Evolutionary conservation across 495 filamentous ascomycete genomes (phyloP).

Genomic region (Wilcoxina mikolae): DNA sequence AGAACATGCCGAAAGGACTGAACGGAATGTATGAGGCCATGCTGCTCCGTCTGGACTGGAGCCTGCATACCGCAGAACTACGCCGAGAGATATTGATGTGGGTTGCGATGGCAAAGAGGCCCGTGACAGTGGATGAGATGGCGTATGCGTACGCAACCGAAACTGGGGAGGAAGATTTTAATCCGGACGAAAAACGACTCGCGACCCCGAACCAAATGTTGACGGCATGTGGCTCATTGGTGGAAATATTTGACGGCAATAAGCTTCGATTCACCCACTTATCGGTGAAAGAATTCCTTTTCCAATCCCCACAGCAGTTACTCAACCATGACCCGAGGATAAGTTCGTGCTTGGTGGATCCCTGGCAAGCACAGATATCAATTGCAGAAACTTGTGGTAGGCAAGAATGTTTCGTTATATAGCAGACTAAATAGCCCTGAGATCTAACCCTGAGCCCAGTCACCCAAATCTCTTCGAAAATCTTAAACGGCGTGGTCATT

Average conservation of each 20-base stretch:
- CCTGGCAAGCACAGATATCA: not conserved
- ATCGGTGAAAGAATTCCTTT: slow-evolving; percentile 9
- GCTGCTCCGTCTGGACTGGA: slow-evolving; percentile 2
- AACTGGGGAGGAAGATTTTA: slow-evolving; percentile 1
- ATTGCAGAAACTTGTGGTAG: not conserved
- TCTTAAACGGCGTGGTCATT: not conserved
- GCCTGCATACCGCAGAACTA: not conserved
- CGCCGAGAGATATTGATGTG: slow-evolving; percentile 1
- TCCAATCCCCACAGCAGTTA: slow-evolving; percentile 1
- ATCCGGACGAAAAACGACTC: not conserved
- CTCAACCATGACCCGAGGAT: not conserved
- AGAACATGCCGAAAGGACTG: slow-evolving; percentile 3
- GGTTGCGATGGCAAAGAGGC: slow-evolving; percentile 10
- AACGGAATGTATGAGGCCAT: slow-evolving; percentile 8
- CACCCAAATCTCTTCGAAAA: not conserved
- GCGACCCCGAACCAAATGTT: not conserved
- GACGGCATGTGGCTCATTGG: not conserved
- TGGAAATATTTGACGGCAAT: slow-evolving; percentile 1
- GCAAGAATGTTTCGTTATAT: not conserved
- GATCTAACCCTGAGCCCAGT: not conserved
- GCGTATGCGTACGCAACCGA: not conserved
- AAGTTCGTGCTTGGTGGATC: not conserved
- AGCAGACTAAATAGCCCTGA: not conserved
- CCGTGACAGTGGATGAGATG: slow-evolving; percentile 3
- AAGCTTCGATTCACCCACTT: slow-evolving; percentile 9